Conservation (phyloP, 768 basidiomycete species). For the Crepidotus variabilis region DNA sequence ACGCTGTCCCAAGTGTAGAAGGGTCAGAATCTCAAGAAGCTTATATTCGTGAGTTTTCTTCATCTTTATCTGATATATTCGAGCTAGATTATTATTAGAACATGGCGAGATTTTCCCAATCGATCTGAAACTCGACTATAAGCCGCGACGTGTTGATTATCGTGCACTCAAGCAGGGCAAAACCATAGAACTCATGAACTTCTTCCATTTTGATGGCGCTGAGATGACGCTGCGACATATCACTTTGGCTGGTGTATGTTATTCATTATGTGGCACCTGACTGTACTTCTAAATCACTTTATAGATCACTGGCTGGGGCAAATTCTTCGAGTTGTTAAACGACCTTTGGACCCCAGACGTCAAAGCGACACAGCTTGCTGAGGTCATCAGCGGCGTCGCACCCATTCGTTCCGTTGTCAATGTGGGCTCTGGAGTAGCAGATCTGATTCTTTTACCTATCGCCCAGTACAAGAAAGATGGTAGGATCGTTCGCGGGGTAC, state of each 20-base stretch:
- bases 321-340: conserved; percentile 87
- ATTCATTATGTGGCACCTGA: neutral
- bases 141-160: conserved; percentile 96
- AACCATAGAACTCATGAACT: conserved; percentile 98
- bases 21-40: conserved; percentile 37
- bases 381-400: conserved; percentile 94
- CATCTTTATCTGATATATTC: neutral
- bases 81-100: conserved; percentile 46
- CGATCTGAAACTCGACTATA: conserved; percentile 95
- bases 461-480: conserved; percentile 98
- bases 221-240: conserved; percentile 97
- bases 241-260: conserved; percentile 82
- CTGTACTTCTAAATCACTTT: conserved; percentile 6
- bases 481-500: conserved; percentile 85
- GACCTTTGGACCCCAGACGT: conserved; percentile 99
- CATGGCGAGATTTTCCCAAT: conserved; percentile 94
- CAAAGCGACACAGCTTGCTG: conserved; percentile 95
- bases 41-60: conserved; percentile 27
- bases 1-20: conserved; percentile 29
- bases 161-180: conserved; percentile 83
- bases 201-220: conserved; percentile 98
- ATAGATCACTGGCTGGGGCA: conserved; percentile 90
- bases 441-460: conserved; percentile 92
- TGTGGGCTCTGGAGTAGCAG: conserved; percentile 94
- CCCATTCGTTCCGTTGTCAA: conserved; percentile 97